These are phyloP conservation scores for Leccinum sublutescens DNA, from an alignment of 768 basidiomycete genomes.

Conservation along the genomic window DNA sequence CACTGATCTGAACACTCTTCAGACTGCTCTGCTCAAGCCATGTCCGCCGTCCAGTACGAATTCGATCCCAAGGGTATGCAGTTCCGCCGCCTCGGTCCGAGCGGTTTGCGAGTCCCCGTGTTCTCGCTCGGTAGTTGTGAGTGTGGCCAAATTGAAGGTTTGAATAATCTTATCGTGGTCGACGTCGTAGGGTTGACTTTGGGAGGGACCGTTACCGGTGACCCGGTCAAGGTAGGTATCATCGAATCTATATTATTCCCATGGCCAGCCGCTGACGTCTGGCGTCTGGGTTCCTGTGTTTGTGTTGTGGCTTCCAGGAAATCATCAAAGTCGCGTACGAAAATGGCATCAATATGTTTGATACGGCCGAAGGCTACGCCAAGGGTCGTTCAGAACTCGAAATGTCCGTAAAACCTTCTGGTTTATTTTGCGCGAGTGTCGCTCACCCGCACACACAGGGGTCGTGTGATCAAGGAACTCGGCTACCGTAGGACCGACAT, in stretches of 20 bases:
- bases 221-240: constrained; percentile 45
- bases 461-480: constrained; percentile 54
- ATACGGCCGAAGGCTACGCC: constrained; percentile 46
- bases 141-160: constrained; percentile 5
- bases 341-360: constrained; percentile 50
- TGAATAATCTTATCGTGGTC: background rate
- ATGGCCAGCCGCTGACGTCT: background rate
- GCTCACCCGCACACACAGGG: constrained; percentile 28
- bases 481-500: constrained; percentile 48
- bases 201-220: constrained; percentile 47
- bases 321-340: constrained; percentile 56
- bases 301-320: constrained; percentile 35
- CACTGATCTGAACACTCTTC: background rate
- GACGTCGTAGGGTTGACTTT: constrained; percentile 41
- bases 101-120: constrained; percentile 48
- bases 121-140: constrained; percentile 53
- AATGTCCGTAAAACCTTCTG: constrained; percentile 37
- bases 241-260: background rate
- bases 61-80: constrained; percentile 40
- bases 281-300: background rate
- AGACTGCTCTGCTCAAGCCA: constrained; percentile 4
- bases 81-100: constrained; percentile 43
- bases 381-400: constrained; percentile 52
- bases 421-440: background rate
- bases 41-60: constrained; percentile 31